Base-by-base conservation (phyloP, 2,329 filamentous ascomycete species). In the Ophiostoma sp. region DNA sequence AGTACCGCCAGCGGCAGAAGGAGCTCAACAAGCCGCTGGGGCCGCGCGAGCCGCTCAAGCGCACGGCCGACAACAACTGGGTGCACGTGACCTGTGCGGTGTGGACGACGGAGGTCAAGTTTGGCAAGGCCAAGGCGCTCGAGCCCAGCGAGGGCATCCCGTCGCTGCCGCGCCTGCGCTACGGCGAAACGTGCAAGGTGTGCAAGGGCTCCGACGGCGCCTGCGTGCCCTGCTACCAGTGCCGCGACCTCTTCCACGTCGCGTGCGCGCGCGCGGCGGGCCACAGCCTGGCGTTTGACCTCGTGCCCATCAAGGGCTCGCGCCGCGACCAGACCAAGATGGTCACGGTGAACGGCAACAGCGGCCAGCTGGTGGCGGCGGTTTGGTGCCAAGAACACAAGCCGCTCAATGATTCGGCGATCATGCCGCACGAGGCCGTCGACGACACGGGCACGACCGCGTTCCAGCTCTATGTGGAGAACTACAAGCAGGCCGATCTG, bases 31-130 rank as follows among this genome's bases (percentile, higher is more conserved):
- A 94, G 67, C 94, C 95, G 0, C 80, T 90, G 48, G 87, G 92
- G 73, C 95, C 95, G 35, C 88, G 95, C 67, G 95, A 98, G 78
- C 90, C 95, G 3, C 83, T 99, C 73, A 99, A 99, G 81, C 88
- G 92, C 67, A 99, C 95, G 0, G 92, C 91, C 4, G 93, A 96
- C 77, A 98, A 98, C 80, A 98, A 98, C 77, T 99, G 95, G 95
- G 92, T 97, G 20, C 95, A 99, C 78, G 93, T 98, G 36, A 90
- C 90, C 52, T 99, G 95, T 77, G 94, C 95, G 1, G 84, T 97
- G 23, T 98, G 92, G 89, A 94, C 91, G 13, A 89, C 93, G 0
- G 95, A 99, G 79, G 90, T 97, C 76, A 95, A 94, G 76, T 99
- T 97, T 79, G 94, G 91, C 73, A 92, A 92, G 75, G 90, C 93